Evolutionary conservation across 208 protist genomes (phyloP), one percentile per base, ranked within the genome.

Genomic region (Leishmania aethiopica): DNA sequence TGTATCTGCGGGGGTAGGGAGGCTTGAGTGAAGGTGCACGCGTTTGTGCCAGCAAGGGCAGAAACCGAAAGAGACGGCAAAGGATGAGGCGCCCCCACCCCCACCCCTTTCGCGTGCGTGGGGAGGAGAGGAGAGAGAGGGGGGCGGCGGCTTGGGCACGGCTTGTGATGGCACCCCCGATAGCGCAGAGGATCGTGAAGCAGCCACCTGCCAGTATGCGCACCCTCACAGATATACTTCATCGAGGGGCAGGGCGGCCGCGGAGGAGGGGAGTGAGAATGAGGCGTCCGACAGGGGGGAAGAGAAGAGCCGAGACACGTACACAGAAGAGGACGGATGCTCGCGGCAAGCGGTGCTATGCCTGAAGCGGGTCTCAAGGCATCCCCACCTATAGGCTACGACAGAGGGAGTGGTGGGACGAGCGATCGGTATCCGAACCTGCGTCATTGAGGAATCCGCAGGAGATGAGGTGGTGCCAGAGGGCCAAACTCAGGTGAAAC

Each of bases 131-230:
- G 35, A 75, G 37, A 53, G 45, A 11, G 13, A 3, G 1, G 22
- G n/a, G 74, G 28, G 70, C 45, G n/a, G 42, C 45, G 40, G 45
- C 45, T 45, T 51, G 10, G 45, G 17, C 17, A 28, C 25, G 70
- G 28, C 70, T 2, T 55, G 35, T 74, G 45, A 51, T 51, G 28
- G 45, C 25, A 55, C 42, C 45, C n/a, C 49, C 28, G 70, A 74
- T 74, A 19, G 42, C 11, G 45, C 70, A 74, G 40, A 74, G 15
- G 70, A 74, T 45, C 40, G 70, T 74, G 70, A 45, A 74, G 70
- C 70, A 74, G 70, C 11, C 45, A 53, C 70, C 70, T 19, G 32
- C 70, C 70, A 74, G 11, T 55, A 51, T 3, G 70, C 45, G n/a
- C 45, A 22, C 70, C 17, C n/a, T 45, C 45, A 55, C 55, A 6